Evolutionary conservation across 1,284 basidiomycete genomes (phyloP), one percentile per base, ranked within the genome.

Genomic region (Calocybe gambosa): DNA sequence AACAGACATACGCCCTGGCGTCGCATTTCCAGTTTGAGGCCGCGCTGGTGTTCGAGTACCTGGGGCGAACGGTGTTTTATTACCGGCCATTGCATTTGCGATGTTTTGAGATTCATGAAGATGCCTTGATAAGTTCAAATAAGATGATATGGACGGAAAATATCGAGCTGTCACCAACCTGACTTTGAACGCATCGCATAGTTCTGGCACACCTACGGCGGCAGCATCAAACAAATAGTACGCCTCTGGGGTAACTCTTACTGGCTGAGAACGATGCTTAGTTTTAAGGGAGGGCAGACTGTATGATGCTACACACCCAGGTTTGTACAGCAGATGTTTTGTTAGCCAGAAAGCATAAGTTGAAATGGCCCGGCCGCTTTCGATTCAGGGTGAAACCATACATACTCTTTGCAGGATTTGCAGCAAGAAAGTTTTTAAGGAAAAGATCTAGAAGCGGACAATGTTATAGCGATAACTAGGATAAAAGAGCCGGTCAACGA

Each of bases 151-250:
- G 56, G 49, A 47, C 36, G 28, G 12, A 19, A 34, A 33, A 46
- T 19, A 38, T 28, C 29, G 20, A 42, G 26, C 25, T 10, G 28
- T 12, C 18, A 52, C 77, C 59, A 66, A 88, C 79, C 88, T 75
- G 59, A 90, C 82, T 80, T 96, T 96, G 81, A 97, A 97, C 13
- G 93, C 93, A 62, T 96, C 92, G 56, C 93, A 95, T 2, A 97
- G 70, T 65, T 94, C 91, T 0, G 89, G 83, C 19, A 97, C 90
- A 47, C 89, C 92, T 7, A 89, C 84, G 21, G 92, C 88, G 40
- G 89, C 79, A 10, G 91, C 89, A 53, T 91, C 89, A 58, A 89
- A 89, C 12, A 96, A 76, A 60, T 87, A 87, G 64, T 91, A 96
- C 1, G 90, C 90, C 60, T 93, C 89, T 3, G 93, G 93, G 5